phyloP scores from a whole-genome alignment of 345 rosid species.

The Ricinus communis region DNA sequence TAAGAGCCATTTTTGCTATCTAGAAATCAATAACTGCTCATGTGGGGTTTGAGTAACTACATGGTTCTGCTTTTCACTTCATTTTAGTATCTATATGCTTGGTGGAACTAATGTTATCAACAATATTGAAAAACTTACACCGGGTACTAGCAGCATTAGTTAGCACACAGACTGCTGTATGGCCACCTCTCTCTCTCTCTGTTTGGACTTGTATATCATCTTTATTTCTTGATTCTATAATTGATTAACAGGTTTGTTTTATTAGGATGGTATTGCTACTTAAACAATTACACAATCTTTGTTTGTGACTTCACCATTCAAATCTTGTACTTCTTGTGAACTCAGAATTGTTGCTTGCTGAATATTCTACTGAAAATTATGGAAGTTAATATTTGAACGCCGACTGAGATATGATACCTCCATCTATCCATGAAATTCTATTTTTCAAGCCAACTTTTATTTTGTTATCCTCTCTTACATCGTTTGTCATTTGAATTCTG shows the following conservation, averaged over 20 bases:
- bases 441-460: background rate
- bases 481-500: constrained; percentile 2
- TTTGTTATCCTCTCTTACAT: constrained; percentile 1
- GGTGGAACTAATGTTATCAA: background rate
- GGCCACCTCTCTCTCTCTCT: background rate
- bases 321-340: background rate
- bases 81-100: background rate
- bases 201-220: background rate
- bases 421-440: background rate
- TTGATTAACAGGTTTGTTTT: background rate
- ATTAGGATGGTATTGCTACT: background rate
- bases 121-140: background rate
- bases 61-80: background rate
- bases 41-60: background rate
- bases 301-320: background rate
- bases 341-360: background rate
- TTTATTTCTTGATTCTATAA: background rate
- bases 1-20: background rate
- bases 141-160: background rate
- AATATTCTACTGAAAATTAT: too few species aligned
- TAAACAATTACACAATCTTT: background rate
- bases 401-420: background rate
- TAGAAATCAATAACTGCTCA: background rate
- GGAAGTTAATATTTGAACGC: background rate
- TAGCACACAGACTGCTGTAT: background rate